phyloP scores from a whole-genome alignment of 495 filamentous ascomycete species.

The Parachaetomium inaequale region DNA sequence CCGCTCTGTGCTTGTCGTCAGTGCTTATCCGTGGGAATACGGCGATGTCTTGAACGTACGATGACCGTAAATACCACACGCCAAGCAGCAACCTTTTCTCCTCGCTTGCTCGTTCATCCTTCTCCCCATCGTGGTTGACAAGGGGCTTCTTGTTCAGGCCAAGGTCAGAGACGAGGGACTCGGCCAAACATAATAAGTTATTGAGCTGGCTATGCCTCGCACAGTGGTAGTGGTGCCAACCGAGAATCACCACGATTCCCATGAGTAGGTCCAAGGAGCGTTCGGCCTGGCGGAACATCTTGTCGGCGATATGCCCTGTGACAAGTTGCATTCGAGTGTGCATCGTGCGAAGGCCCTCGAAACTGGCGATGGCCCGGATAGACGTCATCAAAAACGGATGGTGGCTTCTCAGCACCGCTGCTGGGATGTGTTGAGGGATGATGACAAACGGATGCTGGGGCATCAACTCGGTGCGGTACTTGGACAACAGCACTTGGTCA shows the following conservation, averaged over 20 bases:
- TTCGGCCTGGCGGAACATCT: conserved; percentile 46
- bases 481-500: conserved; percentile 37
- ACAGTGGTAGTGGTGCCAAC: conserved; percentile 44
- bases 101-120: conserved; percentile 28
- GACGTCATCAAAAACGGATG: conserved; percentile 37
- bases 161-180: conserved; percentile 44
- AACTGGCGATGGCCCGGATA: conserved; percentile 40
- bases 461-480: conserved; percentile 33
- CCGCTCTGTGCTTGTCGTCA: conserved; percentile 18
- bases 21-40: background rate
- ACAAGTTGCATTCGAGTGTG: conserved; percentile 36
- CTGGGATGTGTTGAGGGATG: conserved; percentile 27
- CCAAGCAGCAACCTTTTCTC: conserved; percentile 38
- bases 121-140: conserved; percentile 19
- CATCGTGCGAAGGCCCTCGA: conserved; percentile 39
- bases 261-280: conserved; percentile 49
- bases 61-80: conserved; percentile 42
- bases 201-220: conserved; percentile 42
- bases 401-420: conserved; percentile 22
- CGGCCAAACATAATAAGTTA: conserved; percentile 45
- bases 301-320: conserved; percentile 39
- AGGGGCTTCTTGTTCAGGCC: conserved; percentile 39
- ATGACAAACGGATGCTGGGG: conserved; percentile 40
- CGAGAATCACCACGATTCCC: conserved; percentile 46
- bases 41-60: conserved; percentile 25